Percentiles rank a stretch among this genome's conserved stretches.
phyloP scores from a whole-genome alignment of 768 basidiomycete species.

The Mycena floridula region DNA sequence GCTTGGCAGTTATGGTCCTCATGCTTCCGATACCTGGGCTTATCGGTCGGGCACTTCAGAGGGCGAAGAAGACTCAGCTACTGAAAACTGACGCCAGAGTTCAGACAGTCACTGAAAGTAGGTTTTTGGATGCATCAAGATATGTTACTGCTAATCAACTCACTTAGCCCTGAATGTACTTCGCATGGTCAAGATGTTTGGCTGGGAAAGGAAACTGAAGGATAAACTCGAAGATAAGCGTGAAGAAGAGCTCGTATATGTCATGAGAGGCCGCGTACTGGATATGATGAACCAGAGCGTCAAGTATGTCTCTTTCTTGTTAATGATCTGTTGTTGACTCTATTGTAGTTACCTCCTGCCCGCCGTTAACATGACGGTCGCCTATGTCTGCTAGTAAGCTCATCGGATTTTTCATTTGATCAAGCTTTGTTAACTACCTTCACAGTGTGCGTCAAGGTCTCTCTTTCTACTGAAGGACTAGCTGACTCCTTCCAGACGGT shows the following conservation, averaged over 20 bases:
- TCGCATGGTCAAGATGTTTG: conserved; percentile 42
- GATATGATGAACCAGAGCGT: not conserved
- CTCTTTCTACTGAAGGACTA: no score
- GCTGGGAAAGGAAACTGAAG: conserved; percentile 2
- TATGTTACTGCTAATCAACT: conserved; percentile 2
- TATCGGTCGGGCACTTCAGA: conserved; percentile 30
- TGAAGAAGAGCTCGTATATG: conserved; percentile 2
- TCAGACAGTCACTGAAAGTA: conserved; percentile 38
- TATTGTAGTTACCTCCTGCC: conserved; percentile 37
- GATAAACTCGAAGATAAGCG: conserved; percentile 1
- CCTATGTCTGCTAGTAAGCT: conserved; percentile 35
- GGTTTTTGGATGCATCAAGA: no score
- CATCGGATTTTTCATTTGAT: no score
- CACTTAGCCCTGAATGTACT: conserved; percentile 30
- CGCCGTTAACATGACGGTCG: conserved; percentile 38
- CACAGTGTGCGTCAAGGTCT: no score
- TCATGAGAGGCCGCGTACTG: not conserved
- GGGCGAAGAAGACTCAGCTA: conserved; percentile 25
- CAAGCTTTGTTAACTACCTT: no score
- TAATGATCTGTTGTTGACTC: not conserved
- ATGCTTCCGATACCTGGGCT: conserved; percentile 37
- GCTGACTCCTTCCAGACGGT: no score
- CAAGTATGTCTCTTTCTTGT: not conserved
- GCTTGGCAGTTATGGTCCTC: conserved; percentile 33
- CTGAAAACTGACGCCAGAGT: conserved; percentile 43